Evolutionary conservation across 1,284 basidiomycete species (phyloP).

Genomic region (Melampsora americana): DNA sequence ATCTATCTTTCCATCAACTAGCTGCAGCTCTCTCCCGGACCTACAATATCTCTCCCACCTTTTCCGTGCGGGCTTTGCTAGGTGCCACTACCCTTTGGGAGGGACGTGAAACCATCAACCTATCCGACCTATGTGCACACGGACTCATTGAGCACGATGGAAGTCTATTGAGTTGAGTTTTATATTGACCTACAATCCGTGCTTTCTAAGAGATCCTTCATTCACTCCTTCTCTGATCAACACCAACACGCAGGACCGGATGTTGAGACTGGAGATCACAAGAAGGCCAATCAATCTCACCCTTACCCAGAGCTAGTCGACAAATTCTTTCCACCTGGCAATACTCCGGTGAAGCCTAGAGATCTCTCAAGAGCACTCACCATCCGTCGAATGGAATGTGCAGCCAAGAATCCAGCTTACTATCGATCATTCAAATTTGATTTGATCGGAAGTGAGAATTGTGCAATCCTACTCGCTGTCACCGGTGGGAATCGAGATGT

Average conservation of each 20-base stretch:
- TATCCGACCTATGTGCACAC: constrained; percentile 18
- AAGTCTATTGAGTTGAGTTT: constrained; percentile 26
- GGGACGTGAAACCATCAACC: constrained; percentile 12
- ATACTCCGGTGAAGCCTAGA: neutral
- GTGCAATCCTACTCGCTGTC: constrained; percentile 14
- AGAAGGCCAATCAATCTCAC: constrained; percentile 6
- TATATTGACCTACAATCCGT: neutral
- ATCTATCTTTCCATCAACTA: constrained; percentile 45
- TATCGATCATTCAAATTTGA: constrained; percentile 17
- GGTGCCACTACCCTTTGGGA: constrained; percentile 45
- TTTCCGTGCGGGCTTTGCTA: constrained; percentile 45
- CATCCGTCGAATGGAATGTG: constrained; percentile 13
- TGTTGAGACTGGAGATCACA: neutral
- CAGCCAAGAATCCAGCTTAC: constrained; percentile 3
- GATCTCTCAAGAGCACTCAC: constrained; percentile 10
- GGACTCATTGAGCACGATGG: constrained; percentile 37
- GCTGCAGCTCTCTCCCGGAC: constrained; percentile 25
- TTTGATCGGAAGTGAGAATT: constrained; percentile 33
- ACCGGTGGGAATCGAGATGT: neutral
- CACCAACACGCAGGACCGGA: constrained; percentile 12
- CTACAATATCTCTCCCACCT: constrained; percentile 47
- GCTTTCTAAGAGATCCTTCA: neutral
- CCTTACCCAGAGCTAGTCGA: constrained; percentile 27
- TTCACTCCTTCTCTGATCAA: neutral
- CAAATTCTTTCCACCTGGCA: constrained; percentile 14